Evolutionary conservation across 257 asterid species (phyloP).

Genomic region (Capsicum pubescens): DNA sequence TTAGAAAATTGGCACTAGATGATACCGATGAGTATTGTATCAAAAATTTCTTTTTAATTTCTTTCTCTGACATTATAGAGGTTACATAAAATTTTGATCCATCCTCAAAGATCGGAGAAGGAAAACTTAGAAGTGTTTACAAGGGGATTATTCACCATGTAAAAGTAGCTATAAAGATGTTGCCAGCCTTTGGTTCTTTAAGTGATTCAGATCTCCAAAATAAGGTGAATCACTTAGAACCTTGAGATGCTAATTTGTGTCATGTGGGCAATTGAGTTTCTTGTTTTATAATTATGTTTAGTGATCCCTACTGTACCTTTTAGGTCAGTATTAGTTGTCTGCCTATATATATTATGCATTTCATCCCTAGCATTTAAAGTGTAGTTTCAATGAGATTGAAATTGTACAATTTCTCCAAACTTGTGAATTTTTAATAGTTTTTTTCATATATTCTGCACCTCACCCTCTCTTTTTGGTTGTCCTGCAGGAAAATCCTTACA

Average conservation of each 20-base stretch:
- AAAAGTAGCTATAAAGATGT: constrained; percentile 85
- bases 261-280: background rate
- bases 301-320: constrained; percentile 4
- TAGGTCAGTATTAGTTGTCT: background rate
- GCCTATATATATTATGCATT: background rate
- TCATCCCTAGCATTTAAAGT: constrained; percentile 5
- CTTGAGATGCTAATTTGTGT: constrained; percentile 18
- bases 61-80: constrained; percentile 75
- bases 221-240: constrained; percentile 53
- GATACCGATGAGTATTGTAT: constrained; percentile 44
- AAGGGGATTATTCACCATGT: constrained; percentile 66
- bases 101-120: constrained; percentile 79
- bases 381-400: constrained; percentile 18
- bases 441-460: background rate
- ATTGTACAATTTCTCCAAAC: background rate
- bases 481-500: background rate
- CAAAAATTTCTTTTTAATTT: constrained; percentile 55
- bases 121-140: constrained; percentile 75
- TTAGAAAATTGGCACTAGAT: constrained; percentile 48
- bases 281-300: background rate
- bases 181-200: constrained; percentile 73
- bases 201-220: constrained; percentile 74
- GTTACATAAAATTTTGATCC: constrained; percentile 78
- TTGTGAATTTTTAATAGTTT: background rate
- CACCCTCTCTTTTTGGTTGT: background rate